Percentiles rank a stretch among this genome's conserved stretches.
These are phyloP conservation scores for Omphalotus olearius DNA, from an alignment of 1,284 basidiomycete genomes.

Conservation along the genomic window DNA sequence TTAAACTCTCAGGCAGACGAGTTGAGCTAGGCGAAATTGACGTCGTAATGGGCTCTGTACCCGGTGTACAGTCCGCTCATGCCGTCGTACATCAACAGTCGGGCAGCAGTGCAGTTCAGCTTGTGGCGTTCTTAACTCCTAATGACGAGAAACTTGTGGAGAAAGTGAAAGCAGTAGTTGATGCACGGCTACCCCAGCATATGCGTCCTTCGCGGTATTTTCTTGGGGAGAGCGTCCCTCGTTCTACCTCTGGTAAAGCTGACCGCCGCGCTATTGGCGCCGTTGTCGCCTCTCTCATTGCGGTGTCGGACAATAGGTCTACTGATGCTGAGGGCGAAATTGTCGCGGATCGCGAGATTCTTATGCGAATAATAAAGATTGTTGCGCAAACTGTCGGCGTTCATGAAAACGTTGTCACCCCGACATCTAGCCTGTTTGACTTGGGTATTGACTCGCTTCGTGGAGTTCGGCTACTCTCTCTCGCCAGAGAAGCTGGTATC, in stretches of 20 bases:
- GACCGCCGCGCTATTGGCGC: conserved; percentile 9
- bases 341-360: not conserved
- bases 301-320: not conserved
- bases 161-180: not conserved
- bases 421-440: conserved; percentile 2
- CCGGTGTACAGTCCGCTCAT: conserved; percentile 9
- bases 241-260: conserved; percentile 9
- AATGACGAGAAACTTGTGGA: conserved; percentile 1
- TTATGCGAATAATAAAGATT: not conserved
- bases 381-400: conserved; percentile 3
- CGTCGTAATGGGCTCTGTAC: conserved; percentile 3
- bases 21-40: conserved; percentile 14
- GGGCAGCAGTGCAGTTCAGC: not conserved
- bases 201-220: conserved; percentile 11
- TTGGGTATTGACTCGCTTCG: conserved; percentile 11
- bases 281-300: not conserved
- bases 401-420: conserved; percentile 3
- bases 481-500: conserved; percentile 6
- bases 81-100: conserved; percentile 8
- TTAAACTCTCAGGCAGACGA: conserved; percentile 12
- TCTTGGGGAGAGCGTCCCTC: conserved; percentile 2
- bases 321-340: not conserved
- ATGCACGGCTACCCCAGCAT: conserved; percentile 5
- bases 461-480: conserved; percentile 7
- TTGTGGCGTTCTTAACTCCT: conserved; percentile 8